Conservation (phyloP, 768 basidiomycete species). For the Porpolomopsis calyptriformis region DNA sequence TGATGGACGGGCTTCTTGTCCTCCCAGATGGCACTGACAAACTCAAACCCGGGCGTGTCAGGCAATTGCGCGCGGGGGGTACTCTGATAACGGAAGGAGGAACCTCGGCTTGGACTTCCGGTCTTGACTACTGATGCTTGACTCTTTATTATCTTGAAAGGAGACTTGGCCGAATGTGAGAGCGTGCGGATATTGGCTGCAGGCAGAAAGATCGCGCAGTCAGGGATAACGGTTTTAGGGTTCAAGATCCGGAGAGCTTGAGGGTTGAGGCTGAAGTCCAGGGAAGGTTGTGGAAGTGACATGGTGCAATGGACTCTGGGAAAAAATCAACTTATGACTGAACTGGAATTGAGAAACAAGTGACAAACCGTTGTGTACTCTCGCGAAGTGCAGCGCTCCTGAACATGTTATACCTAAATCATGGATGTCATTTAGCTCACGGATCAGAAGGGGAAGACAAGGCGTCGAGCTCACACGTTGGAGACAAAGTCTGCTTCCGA, state of each 20-base stretch:
- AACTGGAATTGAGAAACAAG: slow-evolving; percentile 6
- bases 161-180: slow-evolving; percentile 34
- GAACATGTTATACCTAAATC: slow-evolving; percentile 35
- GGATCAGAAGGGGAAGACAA: background rate
- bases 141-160: slow-evolving; percentile 37
- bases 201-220: slow-evolving; percentile 39
- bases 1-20: slow-evolving; percentile 47
- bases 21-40: slow-evolving; percentile 46
- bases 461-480: slow-evolving; percentile 34
- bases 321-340: background rate
- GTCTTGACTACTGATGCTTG: slow-evolving; percentile 25
- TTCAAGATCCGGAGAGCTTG: slow-evolving; percentile 31
- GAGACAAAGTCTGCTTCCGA: slow-evolving; percentile 46
- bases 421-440: background rate
- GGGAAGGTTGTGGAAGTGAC: slow-evolving; percentile 36
- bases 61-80: slow-evolving; percentile 40
- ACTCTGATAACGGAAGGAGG: slow-evolving; percentile 42
- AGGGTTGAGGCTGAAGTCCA: slow-evolving; percentile 16
- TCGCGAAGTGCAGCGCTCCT: slow-evolving; percentile 34
- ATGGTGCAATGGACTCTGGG: slow-evolving; percentile 39
- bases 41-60: slow-evolving; percentile 38
- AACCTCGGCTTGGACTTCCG: slow-evolving; percentile 29
- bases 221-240: slow-evolving; percentile 38
- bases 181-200: slow-evolving; percentile 26
- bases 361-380: slow-evolving; percentile 33